phyloP scores from a whole-genome alignment of 2,329 filamentous ascomycete species.

The Sphaerulina populicola region DNA sequence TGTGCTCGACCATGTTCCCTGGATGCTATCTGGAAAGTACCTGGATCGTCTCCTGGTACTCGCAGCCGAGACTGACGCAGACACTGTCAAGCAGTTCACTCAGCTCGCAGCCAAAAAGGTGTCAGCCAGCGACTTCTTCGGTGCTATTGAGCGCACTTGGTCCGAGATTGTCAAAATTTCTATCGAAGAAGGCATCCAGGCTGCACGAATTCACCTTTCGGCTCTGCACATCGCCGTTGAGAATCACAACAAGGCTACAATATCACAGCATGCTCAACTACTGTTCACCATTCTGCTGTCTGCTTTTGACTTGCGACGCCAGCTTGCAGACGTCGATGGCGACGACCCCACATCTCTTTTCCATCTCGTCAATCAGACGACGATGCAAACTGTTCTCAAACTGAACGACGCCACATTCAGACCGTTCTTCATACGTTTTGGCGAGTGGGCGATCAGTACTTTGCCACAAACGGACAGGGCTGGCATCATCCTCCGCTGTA shows the following conservation, averaged over 20 bases:
- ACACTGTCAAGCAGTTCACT: constrained; percentile 48
- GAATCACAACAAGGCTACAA: constrained; percentile 65
- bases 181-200: constrained; percentile 43
- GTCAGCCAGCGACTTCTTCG: constrained; percentile 67
- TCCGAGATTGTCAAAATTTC: constrained; percentile 42
- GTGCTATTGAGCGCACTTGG: constrained; percentile 67
- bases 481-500: constrained; percentile 55
- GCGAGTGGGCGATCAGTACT: constrained; percentile 65
- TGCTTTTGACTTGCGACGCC: constrained; percentile 56
- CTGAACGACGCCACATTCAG: constrained; percentile 90
- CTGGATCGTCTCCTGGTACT: constrained; percentile 63
- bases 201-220: constrained; percentile 34
- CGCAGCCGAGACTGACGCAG: constrained; percentile 55
- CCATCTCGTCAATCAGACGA: constrained; percentile 53
- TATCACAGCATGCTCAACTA: constrained; percentile 64
- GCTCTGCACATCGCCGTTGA: constrained; percentile 60
- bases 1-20: constrained; percentile 74
- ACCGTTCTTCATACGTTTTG: constrained; percentile 76
- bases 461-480: constrained; percentile 54
- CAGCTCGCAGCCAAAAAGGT: constrained; percentile 68
- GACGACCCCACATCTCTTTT: constrained; percentile 53
- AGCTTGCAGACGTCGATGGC: constrained; percentile 37
- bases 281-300: constrained; percentile 56
- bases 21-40: constrained; percentile 72
- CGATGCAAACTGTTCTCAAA: constrained; percentile 89